Evolutionary conservation across 225 moss, liverwort and hornwort species (phyloP).

Genomic region (Antitrichia curtipendula): DNA sequence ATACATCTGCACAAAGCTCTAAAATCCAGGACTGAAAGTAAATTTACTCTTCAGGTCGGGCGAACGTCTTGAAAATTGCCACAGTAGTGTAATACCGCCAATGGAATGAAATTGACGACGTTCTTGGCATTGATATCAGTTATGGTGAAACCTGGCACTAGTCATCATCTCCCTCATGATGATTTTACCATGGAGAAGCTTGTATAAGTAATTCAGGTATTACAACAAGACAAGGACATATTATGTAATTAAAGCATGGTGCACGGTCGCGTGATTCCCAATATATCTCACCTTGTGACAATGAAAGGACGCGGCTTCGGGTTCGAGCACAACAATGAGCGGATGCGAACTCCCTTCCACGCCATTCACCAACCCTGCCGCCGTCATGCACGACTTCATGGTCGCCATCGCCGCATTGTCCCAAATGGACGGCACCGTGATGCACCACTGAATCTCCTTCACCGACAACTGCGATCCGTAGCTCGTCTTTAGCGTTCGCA

Average conservation of each 20-base stretch:
- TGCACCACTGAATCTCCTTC: constrained; percentile 44
- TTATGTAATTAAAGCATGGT: not conserved
- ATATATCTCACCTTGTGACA: constrained; percentile 10
- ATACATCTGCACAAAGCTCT: not conserved
- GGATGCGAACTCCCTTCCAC: constrained; percentile 23
- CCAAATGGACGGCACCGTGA: constrained; percentile 42
- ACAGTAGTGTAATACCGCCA: not conserved
- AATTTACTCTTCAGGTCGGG: not conserved
- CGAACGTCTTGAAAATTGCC: not conserved
- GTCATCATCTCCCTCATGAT: not conserved
- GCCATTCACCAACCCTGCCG: constrained; percentile 33
- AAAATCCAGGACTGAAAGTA: not conserved
- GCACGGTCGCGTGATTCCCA: not conserved
- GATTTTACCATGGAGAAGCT: not conserved
- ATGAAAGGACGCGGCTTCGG: constrained; percentile 39
- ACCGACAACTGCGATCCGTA: not conserved
- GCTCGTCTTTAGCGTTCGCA: not conserved
- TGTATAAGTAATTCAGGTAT: not conserved
- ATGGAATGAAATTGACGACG: not conserved
- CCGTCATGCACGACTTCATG: constrained; percentile 28
- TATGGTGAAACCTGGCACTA: not conserved
- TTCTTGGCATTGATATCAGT: not conserved
- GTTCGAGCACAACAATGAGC: constrained; percentile 36
- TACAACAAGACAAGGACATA: not conserved
- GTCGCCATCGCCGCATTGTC: constrained; percentile 13